Evolutionary conservation across 108 stramenopile genomes (phyloP).

Genomic region (Conticribra weissflogii): DNA sequence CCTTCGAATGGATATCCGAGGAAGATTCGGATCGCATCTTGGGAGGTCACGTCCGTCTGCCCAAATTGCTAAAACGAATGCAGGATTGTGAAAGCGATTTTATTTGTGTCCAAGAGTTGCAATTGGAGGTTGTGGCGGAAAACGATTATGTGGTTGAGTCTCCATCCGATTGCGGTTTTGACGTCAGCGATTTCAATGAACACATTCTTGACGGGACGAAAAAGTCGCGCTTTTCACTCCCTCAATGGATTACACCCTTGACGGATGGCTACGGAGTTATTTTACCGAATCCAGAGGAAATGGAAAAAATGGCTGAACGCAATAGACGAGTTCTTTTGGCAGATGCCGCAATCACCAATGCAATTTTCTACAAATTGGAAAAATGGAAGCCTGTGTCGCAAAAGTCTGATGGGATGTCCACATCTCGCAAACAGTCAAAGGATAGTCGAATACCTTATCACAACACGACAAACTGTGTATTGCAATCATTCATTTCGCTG

Average conservation of each 20-base stretch:
- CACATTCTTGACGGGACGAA: not conserved
- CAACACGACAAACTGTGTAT: constrained; percentile 44
- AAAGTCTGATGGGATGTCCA: not conserved
- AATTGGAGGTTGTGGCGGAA: constrained; percentile 39
- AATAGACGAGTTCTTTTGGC: constrained; percentile 47
- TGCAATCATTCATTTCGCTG: constrained; percentile 23
- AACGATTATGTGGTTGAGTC: not conserved
- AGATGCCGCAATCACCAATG: constrained; percentile 56
- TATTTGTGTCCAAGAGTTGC: constrained; percentile 65
- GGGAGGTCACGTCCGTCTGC: constrained; percentile 34
- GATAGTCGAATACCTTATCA: not conserved
- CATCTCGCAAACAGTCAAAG: not conserved
- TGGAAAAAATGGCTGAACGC: constrained; percentile 53
- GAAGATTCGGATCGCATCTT: constrained; percentile 29
- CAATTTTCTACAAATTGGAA: constrained; percentile 40
- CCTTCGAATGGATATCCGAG: constrained; percentile 59
- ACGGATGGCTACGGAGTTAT: constrained; percentile 24
- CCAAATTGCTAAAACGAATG: constrained; percentile 32
- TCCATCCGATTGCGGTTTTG: not conserved
- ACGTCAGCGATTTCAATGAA: not conserved
- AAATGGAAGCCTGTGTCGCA: constrained; percentile 35
- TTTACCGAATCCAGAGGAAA: constrained; percentile 41
- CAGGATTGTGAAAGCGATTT: constrained; percentile 40
- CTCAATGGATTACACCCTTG: constrained; percentile 48
- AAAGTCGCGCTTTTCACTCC: constrained; percentile 27